A percentile compares a stretch with the other conserved stretches of the same genome.
phyloP scores from a whole-genome alignment of 2,329 filamentous ascomycete genomes.

The Ceratocystis cacaofunesta region DNA sequence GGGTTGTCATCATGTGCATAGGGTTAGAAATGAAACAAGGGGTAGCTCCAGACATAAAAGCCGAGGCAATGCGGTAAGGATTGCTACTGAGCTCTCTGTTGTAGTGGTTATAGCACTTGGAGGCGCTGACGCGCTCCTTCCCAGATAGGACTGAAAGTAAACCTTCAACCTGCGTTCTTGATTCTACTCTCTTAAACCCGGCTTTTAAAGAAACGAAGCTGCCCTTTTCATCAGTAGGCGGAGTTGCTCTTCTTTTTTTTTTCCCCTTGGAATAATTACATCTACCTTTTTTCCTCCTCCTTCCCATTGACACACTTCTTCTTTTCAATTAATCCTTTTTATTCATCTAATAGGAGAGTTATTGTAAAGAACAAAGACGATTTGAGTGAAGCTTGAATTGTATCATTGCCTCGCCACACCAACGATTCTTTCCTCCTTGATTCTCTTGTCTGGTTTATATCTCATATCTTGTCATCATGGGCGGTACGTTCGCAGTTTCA shows the following conservation, averaged over 20 bases:
- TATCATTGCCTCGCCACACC: no score
- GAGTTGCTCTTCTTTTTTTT: not conserved
- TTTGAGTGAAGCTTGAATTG: no score
- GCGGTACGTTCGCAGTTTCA: constrained; percentile 9
- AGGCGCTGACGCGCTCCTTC: not conserved
- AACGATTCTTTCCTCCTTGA: not conserved
- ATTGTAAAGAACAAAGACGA: no score
- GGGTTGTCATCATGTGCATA: not conserved
- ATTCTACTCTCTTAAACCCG: no score
- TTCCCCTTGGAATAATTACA: not conserved
- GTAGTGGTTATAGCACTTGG: no score
- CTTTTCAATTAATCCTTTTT: no score
- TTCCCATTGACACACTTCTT: no score
- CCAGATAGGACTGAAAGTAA: not conserved
- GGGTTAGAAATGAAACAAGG: not conserved
- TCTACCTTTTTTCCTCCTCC: no score
- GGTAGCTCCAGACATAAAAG: not conserved
- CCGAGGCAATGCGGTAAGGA: not conserved
- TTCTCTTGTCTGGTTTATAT: not conserved
- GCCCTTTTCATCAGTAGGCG: no score
- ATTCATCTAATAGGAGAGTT: no score
- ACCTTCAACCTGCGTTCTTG: no score
- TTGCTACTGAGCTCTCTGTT: not conserved
- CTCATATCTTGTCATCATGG: constrained; percentile 1
- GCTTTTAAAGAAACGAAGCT: no score